These are phyloP conservation scores for Coelastrella sp. DNA, from an alignment of 139 green algal species.

Conservation along the genomic window DNA sequence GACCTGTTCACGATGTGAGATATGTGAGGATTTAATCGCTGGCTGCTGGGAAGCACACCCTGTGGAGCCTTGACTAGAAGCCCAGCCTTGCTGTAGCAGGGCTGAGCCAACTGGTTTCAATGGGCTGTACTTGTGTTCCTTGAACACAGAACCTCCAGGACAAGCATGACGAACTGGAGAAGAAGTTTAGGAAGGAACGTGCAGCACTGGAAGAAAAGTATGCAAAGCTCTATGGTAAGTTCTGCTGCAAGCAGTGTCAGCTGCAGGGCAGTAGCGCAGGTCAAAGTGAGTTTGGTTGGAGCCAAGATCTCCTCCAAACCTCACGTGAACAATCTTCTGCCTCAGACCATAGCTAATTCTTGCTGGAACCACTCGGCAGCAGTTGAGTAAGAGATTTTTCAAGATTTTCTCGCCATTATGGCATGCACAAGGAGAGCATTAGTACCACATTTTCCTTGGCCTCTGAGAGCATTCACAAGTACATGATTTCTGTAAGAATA, in stretches of 20 bases:
- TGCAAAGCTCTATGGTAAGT: conserved; percentile 76
- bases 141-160: conserved; percentile 68
- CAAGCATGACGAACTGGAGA: conserved; percentile 79
- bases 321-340: background rate
- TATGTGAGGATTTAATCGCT: background rate
- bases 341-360: too few species aligned
- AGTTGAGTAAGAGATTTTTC: too few species aligned
- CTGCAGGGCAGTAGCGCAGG: background rate
- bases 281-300: background rate
- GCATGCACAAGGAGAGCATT: too few species aligned
- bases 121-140: background rate
- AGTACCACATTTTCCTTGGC: too few species aligned
- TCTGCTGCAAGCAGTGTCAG: background rate
- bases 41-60: background rate
- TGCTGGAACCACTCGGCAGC: too few species aligned
- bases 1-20: background rate
- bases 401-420: too few species aligned
- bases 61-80: background rate
- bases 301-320: background rate
- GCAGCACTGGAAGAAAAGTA: conserved; percentile 84
- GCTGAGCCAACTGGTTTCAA: background rate
- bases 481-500: too few species aligned
- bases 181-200: conserved; percentile 75
- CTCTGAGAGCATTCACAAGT: too few species aligned
- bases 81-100: background rate